Evolutionary conservation across 176 grass and related monocot species (phyloP).

Genomic region (Oryza nivara): DNA sequence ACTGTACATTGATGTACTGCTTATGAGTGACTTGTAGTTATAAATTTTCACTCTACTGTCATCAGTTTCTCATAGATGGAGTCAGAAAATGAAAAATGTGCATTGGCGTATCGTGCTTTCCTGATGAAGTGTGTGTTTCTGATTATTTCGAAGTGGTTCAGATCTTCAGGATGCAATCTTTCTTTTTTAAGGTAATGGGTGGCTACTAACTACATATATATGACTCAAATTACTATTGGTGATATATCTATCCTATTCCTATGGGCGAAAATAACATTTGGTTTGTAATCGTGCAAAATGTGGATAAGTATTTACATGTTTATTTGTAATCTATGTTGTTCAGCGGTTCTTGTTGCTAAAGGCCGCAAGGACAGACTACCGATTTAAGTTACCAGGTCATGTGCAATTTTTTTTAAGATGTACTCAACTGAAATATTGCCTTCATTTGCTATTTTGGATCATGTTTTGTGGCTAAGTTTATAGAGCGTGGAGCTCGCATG

Average conservation of each 20-base stretch:
- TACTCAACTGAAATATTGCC: neutral
- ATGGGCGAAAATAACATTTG: neutral
- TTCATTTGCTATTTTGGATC: neutral
- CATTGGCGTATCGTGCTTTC: neutral
- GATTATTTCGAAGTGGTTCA: neutral
- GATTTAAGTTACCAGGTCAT: neutral
- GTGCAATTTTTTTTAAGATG: neutral
- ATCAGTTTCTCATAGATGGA: slow-evolving; percentile 1
- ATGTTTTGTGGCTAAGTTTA: neutral
- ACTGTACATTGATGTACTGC: slow-evolving; percentile 30
- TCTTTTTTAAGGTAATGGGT: neutral
- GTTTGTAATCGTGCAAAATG: neutral
- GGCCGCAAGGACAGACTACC: neutral
- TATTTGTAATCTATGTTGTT: neutral
- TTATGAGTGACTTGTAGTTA: neutral
- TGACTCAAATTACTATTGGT: neutral
- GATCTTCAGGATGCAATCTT: too few relatives aligned
- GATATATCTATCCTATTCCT: neutral
- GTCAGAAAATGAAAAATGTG: slow-evolving; percentile 16
- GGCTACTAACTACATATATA: too few relatives aligned
- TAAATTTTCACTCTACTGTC: neutral
- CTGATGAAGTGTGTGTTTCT: neutral
- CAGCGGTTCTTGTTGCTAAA: neutral
- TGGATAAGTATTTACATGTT: neutral
- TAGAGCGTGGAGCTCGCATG: neutral